Percentiles rank a stretch among this genome's conserved stretches.
Evolutionary conservation across 176 grass and related monocot genomes (phyloP).

Genomic region (Paspalum vaginatum): DNA sequence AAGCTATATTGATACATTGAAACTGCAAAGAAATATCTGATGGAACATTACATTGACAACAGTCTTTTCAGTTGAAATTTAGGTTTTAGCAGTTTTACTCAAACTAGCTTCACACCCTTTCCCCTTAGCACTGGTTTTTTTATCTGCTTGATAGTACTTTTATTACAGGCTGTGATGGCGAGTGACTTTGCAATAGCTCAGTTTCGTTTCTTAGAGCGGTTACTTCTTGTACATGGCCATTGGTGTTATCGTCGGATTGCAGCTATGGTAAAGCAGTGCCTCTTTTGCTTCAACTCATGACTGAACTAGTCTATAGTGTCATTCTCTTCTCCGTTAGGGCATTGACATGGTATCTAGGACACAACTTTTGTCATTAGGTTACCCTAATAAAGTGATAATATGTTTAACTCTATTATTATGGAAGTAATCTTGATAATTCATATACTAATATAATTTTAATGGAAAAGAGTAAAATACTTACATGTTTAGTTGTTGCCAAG

Average conservation of each 20-base stretch:
- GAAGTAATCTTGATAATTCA: background rate
- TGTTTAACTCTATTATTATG: background rate
- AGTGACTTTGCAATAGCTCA: slow-evolving; percentile 94
- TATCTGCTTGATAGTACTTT: slow-evolving; percentile 21
- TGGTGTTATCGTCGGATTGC: slow-evolving; percentile 95
- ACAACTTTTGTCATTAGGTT: background rate
- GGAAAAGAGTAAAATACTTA: background rate
- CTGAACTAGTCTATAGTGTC: slow-evolving; percentile 16
- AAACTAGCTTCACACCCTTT: background rate
- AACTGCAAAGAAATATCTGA: background rate
- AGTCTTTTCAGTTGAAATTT: background rate
- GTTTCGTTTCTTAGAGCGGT: slow-evolving; percentile 78
- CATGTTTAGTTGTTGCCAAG: background rate
- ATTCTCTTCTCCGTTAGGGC: background rate
- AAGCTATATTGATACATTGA: slow-evolving; percentile 9
- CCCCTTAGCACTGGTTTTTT: background rate
- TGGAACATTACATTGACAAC: background rate
- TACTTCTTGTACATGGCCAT: slow-evolving; percentile 97
- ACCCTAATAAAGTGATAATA: background rate
- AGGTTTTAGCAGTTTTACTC: slow-evolving; percentile 14
- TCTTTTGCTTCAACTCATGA: background rate
- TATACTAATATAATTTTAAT: background rate
- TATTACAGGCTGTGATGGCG: slow-evolving; percentile 88
- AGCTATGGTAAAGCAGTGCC: slow-evolving; percentile 69
- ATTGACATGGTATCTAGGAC: background rate